Evolutionary conservation across 2,329 filamentous ascomycete species (phyloP), one percentile per base, ranked within the genome.

Genomic region (Pseudopithomyces maydicus): DNA sequence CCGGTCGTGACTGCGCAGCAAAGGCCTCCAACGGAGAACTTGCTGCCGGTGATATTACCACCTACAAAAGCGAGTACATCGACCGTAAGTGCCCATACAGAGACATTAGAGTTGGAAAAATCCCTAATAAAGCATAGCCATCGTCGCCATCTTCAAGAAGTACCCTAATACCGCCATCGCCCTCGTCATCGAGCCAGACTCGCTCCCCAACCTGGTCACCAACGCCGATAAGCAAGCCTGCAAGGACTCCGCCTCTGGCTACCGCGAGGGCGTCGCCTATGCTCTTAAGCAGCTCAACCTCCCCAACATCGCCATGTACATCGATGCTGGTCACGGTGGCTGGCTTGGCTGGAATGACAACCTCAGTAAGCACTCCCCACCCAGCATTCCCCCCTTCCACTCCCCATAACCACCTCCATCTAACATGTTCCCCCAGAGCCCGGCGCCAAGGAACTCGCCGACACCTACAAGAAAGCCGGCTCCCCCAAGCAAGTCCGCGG

Each of bases 321-420:
- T 88, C 41, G 86, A 89, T 66, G 85, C 85, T 20, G 86, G 85
- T 62, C 86, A 89, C 73, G 85, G 83, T 47, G 85, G 86, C 64
- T 89, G 86, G 86, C 80, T 88, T 50, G 86, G 86, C 70, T 88
- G 85, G 85, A 75, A 82, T 52, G 85, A 83, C 67, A 88, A 88
- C 76, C 79, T 86, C 51, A 71, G 72, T 58, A 67, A 35, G 68
- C 69, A 17, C 10, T 29, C 12, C 19, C 41, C 20, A 32, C 33
- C 17, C 32, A 38, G 17, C 17, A 11, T n/a, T 19, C 36, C 23
- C n/a, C n/a, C n/a, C n/a, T n/a, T n/a, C n/a, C n/a, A n/a, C n/a
- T n/a, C n/a, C n/a, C n/a, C n/a, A n/a, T n/a, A n/a, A n/a, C n/a
- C n/a, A n/a, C n/a, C n/a, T n/a, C n/a, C n/a, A 20, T 50, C 54